These are phyloP conservation scores for Marasmius oreades DNA, from an alignment of 1,284 basidiomycete genomes.

Conservation along the genomic window DNA sequence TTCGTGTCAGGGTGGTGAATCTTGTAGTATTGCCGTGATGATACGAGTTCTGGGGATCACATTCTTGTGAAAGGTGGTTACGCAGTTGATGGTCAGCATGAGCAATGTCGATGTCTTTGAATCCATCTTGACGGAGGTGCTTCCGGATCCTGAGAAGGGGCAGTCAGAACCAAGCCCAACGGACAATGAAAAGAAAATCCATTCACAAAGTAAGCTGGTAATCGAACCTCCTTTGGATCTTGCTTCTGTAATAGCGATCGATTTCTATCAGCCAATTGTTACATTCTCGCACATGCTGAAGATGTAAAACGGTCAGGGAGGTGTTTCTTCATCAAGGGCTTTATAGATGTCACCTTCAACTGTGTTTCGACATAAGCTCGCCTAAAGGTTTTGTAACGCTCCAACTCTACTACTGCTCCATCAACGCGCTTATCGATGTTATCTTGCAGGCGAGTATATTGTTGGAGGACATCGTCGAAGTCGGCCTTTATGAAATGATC, in stretches of 20 bases:
- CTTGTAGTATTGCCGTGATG: neutral
- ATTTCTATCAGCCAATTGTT: neutral
- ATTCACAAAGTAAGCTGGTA: neutral
- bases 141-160: neutral
- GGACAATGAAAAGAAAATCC: neutral
- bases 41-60: neutral
- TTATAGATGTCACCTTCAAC: neutral
- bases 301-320: neutral
- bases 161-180: neutral
- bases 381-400: neutral
- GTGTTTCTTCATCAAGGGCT: neutral
- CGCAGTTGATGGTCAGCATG: neutral
- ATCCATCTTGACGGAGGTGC: neutral
- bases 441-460: neutral
- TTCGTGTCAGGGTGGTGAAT: neutral
- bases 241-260: neutral
- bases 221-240: neutral
- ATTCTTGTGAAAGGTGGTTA: neutral
- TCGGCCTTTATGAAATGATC: neutral
- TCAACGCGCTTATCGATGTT: neutral
- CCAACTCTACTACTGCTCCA: neutral
- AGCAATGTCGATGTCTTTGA: neutral
- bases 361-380: neutral
- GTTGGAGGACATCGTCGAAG: neutral
- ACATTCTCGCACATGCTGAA: neutral